Evolutionary conservation across 2,329 filamentous ascomycete genomes (phyloP).

Genomic region (Hypoxylon sp.): DNA sequence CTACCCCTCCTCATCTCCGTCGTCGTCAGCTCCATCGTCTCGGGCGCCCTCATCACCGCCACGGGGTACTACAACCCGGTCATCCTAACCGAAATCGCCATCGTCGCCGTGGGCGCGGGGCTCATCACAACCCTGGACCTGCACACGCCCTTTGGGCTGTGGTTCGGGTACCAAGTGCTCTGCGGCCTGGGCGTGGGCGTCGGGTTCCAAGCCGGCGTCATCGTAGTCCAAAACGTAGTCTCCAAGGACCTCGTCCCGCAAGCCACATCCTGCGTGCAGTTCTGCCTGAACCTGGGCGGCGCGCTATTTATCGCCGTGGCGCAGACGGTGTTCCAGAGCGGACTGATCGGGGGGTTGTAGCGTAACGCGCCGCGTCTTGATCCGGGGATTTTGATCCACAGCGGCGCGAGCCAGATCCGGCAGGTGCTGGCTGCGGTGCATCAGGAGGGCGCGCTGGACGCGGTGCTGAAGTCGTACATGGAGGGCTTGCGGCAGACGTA

Average conservation of each 20-base stretch:
- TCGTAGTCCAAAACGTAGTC: slow-evolving; percentile 68
- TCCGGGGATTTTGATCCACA: slow-evolving; percentile 64
- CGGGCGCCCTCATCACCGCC: slow-evolving; percentile 57
- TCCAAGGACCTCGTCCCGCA: slow-evolving; percentile 64
- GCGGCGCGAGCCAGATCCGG: slow-evolving; percentile 66
- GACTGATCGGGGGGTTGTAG: slow-evolving; percentile 67
- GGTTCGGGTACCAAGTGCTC: slow-evolving; percentile 73
- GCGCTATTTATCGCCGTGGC: slow-evolving; percentile 75
- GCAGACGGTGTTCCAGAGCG: slow-evolving; percentile 78
- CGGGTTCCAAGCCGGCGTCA: slow-evolving; percentile 64
- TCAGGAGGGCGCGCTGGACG: slow-evolving; percentile 59
- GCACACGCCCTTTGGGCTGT: slow-evolving; percentile 62
- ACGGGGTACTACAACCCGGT: slow-evolving; percentile 63
- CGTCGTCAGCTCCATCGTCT: slow-evolving; percentile 63
- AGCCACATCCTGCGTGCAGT: slow-evolving; percentile 67
- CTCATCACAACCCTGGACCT: slow-evolving; percentile 68
- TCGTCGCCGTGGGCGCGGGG: slow-evolving; percentile 64
- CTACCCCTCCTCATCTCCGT: slow-evolving; percentile 67
- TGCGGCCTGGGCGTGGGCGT: slow-evolving; percentile 67
- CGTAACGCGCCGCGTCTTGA: slow-evolving; percentile 62
- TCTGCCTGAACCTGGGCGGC: slow-evolving; percentile 76
- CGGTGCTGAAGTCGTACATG: slow-evolving; percentile 66
- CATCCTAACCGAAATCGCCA: slow-evolving; percentile 58
- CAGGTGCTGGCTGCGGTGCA: slow-evolving; percentile 60
- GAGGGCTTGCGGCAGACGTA: slow-evolving; percentile 65